Percentiles rank a stretch among this genome's conserved stretches.
Conservation (phyloP, 2,329 filamentous ascomycete genomes). For the Ascochyta fabae region DNA sequence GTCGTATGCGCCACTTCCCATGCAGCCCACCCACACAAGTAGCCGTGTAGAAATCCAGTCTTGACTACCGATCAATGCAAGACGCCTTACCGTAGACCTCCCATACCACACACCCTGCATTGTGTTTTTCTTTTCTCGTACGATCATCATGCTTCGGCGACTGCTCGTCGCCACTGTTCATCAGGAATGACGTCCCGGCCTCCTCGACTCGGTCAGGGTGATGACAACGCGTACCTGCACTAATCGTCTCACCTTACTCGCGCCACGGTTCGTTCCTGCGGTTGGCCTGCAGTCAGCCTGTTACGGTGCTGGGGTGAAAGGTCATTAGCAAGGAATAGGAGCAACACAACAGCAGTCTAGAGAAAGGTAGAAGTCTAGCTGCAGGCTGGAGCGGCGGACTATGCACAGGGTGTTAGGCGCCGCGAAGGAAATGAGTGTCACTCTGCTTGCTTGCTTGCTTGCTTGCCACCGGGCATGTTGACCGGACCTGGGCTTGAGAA, state of each 20-base stretch:
- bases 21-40: background rate
- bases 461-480: background rate
- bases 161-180: conserved; percentile 2
- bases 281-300: conserved; percentile 11
- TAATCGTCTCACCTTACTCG: conserved; percentile 16
- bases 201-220: conserved; percentile 9
- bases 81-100: conserved; percentile 6
- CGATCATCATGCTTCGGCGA: conserved; percentile 2
- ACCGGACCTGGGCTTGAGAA: background rate
- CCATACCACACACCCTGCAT: background rate
- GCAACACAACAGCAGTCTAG: background rate
- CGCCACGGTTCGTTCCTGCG: conserved; percentile 4
- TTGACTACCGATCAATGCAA: conserved; percentile 20
- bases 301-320: background rate
- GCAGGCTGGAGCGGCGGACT: too few species aligned
- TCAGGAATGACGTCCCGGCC: conserved; percentile 18
- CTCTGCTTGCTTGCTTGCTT: background rate
- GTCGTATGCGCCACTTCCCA: conserved; percentile 3
- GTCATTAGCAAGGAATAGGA: conserved; percentile 1
- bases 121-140: background rate
- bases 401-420: conserved; percentile 3
- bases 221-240: conserved; percentile 20
- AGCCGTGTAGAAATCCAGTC: conserved; percentile 1
- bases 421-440: background rate
- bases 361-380: background rate